A percentile compares a stretch with the other conserved stretches of the same genome.
These are phyloP conservation scores for Phytophthora multivora DNA, from an alignment of 352 stramenopile species.

Conservation along the genomic window DNA sequence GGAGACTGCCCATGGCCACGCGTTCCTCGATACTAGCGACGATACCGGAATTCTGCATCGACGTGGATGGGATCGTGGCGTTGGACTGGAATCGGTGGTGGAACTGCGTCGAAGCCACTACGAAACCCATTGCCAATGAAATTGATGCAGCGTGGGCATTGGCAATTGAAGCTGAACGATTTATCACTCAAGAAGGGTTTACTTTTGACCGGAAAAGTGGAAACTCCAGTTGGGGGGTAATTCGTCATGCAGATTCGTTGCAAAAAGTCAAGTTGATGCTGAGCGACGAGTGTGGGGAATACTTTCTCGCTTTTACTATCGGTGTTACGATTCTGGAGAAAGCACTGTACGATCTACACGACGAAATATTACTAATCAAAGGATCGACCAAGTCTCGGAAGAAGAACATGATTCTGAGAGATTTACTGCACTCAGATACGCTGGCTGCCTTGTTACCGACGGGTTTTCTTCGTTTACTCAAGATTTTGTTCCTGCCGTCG, in stretches of 20 bases:
- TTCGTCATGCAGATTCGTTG: constrained; percentile 33
- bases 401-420: constrained; percentile 75
- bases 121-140: constrained; percentile 6
- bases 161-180: constrained; percentile 40
- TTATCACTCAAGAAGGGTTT: constrained; percentile 13
- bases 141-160: constrained; percentile 47
- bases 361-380: constrained; percentile 2
- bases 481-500: constrained; percentile 61
- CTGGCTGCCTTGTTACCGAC: constrained; percentile 36
- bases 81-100: constrained; percentile 36
- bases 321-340: constrained; percentile 69
- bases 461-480: constrained; percentile 52
- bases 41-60: constrained; percentile 22
- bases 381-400: constrained; percentile 7
- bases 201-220: neutral
- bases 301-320: constrained; percentile 60
- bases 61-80: constrained; percentile 19
- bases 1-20: constrained; percentile 33
- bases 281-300: constrained; percentile 37
- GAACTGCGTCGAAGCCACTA: constrained; percentile 7
- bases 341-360: constrained; percentile 60
- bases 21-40: constrained; percentile 13
- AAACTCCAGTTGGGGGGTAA: constrained; percentile 2
- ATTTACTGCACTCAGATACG: constrained; percentile 55
- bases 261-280: constrained; percentile 31